Percentiles rank a stretch among this genome's conserved stretches.
Evolutionary conservation across 495 filamentous ascomycete species (phyloP).

Genomic region (Talaromyces trachyspermus): DNA sequence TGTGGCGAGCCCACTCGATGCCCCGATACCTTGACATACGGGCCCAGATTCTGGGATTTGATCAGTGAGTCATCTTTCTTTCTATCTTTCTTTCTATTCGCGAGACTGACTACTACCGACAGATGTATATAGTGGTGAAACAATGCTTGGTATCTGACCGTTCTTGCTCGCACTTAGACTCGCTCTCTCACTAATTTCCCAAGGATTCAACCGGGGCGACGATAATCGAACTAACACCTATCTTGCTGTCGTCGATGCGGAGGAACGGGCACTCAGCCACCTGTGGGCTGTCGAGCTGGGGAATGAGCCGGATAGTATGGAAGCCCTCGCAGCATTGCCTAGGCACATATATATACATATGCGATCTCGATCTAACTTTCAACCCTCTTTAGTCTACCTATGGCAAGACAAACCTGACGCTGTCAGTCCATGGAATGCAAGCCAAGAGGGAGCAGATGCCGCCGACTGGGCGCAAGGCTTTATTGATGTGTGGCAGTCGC

Average conservation of each 20-base stretch:
- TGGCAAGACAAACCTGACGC: not conserved
- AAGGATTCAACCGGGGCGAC: not conserved
- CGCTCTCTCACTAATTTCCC: not conserved
- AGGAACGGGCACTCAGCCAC: not conserved
- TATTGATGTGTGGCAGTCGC: constrained; percentile 3
- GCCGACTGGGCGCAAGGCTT: constrained; percentile 1
- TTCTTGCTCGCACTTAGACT: not conserved
- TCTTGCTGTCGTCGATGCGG: not conserved
- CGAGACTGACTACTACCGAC: not conserved
- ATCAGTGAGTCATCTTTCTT: not conserved
- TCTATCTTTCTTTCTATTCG: not conserved
- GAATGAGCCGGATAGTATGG: not conserved
- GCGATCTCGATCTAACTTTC: not conserved
- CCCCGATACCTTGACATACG: not conserved
- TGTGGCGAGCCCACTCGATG: not conserved
- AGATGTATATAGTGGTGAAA: not conserved
- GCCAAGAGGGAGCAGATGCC: constrained; percentile 1
- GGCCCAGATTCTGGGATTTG: not conserved
- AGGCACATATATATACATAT: not conserved
- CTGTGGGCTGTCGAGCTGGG: not conserved
- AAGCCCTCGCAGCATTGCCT: not conserved
- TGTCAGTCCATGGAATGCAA: constrained; percentile 1
- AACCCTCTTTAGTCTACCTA: not conserved
- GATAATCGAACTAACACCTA: not conserved
- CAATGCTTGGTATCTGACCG: not conserved